These are phyloP conservation scores for Fusarium foetens DNA, from an alignment of 2,329 filamentous ascomycete genomes.

Conservation along the genomic window DNA sequence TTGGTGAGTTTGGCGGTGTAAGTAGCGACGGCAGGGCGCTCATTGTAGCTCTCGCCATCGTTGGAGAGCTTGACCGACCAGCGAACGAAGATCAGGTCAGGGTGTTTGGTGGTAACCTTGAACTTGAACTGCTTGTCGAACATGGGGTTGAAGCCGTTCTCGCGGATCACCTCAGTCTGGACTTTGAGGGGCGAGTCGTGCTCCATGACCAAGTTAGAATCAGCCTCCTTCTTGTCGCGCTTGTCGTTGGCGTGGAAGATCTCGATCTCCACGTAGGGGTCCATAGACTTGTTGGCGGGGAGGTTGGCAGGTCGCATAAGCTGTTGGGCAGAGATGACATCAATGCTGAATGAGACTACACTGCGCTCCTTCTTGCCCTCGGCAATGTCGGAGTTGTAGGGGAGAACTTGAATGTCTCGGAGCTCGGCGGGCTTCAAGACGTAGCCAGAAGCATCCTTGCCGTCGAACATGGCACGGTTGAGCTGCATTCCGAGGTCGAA, in stretches of 20 bases:
- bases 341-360: slow-evolving; percentile 84
- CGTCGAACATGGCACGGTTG: slow-evolving; percentile 97
- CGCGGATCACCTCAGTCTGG: slow-evolving; percentile 81
- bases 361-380: slow-evolving; percentile 79
- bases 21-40: slow-evolving; percentile 75
- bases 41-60: slow-evolving; percentile 75
- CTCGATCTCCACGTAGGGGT: slow-evolving; percentile 95
- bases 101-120: slow-evolving; percentile 90
- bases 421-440: slow-evolving; percentile 92
- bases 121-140: slow-evolving; percentile 85
- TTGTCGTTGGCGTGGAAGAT: slow-evolving; percentile 95
- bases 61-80: slow-evolving; percentile 91
- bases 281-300: slow-evolving; percentile 78
- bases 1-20: slow-evolving; percentile 93
- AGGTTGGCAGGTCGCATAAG: slow-evolving; percentile 84
- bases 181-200: slow-evolving; percentile 74
- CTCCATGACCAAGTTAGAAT: slow-evolving; percentile 61
- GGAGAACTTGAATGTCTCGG: slow-evolving; percentile 73
- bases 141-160: slow-evolving; percentile 93
- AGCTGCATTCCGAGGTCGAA: slow-evolving; percentile 96
- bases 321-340: slow-evolving; percentile 93
- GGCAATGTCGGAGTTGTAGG: slow-evolving; percentile 60
- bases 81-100: slow-evolving; percentile 90
- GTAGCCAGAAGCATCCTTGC: slow-evolving; percentile 87
- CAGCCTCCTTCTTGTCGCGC: slow-evolving; percentile 82